phyloP scores from a whole-genome alignment of 1,284 basidiomycete genomes.

The Waitea zeae region DNA sequence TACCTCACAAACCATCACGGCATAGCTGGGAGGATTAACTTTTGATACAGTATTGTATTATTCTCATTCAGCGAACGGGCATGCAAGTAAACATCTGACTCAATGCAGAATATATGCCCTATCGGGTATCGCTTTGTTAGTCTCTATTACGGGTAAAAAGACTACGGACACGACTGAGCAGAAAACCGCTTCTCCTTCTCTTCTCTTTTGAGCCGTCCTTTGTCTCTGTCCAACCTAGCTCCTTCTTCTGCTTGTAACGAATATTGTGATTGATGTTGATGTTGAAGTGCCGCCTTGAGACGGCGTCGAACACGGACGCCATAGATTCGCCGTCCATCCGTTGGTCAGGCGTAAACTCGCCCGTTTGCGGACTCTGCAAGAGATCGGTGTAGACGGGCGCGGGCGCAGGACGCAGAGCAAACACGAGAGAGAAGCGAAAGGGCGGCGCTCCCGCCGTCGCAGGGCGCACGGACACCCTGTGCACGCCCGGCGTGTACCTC shows the following conservation, averaged over 20 bases:
- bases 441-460: conserved; percentile 3
- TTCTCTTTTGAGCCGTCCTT: no score
- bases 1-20: no score
- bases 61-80: no score
- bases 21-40: no score
- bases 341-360: not conserved
- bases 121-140: no score
- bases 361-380: not conserved
- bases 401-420: conserved; percentile 11
- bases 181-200: no score
- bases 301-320: not conserved
- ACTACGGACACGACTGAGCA: no score
- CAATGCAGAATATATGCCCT: no score
- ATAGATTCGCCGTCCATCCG: not conserved
- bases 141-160: no score
- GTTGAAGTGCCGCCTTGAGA: not conserved
- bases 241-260: not conserved
- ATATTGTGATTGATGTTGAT: not conserved
- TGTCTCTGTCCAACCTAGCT: no score
- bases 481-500: conserved; percentile 12
- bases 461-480: conserved; percentile 13
- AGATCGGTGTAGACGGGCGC: not conserved
- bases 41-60: no score
- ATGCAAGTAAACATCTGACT: no score
- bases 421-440: conserved; percentile 14